Evolutionary conservation across 2,329 filamentous ascomycete species (phyloP).

Genomic region (Hypocreales sp.): DNA sequence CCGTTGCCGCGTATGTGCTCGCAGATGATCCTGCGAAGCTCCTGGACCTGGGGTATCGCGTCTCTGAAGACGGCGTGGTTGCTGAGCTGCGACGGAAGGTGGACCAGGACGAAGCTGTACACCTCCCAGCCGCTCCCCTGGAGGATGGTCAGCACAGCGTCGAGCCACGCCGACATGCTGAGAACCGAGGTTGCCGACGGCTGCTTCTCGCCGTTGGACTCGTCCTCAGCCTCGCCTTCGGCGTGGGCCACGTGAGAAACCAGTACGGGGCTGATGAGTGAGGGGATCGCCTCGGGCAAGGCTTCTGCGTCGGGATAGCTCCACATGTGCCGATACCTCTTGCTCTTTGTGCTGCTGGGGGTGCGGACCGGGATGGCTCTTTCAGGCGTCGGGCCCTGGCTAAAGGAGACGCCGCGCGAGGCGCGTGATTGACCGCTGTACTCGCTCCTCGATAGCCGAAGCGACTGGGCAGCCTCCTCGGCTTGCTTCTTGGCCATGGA

Average conservation of each 20-base stretch:
- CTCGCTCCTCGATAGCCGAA: conserved; percentile 28
- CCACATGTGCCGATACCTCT: conserved; percentile 38
- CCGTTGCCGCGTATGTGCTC: conserved; percentile 65
- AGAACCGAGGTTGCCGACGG: conserved; percentile 26
- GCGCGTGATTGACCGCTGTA: conserved; percentile 21
- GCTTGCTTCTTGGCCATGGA: conserved; percentile 33
- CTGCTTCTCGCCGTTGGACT: no score
- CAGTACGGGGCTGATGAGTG: conserved; percentile 33
- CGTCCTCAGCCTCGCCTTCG: no score
- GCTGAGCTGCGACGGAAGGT: conserved; percentile 73
- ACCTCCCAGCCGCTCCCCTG: conserved; percentile 76
- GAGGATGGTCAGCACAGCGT: conserved; percentile 58
- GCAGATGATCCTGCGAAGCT: conserved; percentile 61
- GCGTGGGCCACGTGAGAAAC: no score
- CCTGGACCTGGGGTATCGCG: conserved; percentile 58
- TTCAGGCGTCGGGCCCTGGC: conserved; percentile 28
- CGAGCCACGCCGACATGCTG: conserved; percentile 57
- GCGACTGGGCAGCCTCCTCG: conserved; percentile 32
- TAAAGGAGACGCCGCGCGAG: conserved; percentile 35
- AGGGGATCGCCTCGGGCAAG: conserved; percentile 31
- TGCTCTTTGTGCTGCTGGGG: conserved; percentile 21
- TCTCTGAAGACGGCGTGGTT: conserved; percentile 76
- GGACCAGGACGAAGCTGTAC: conserved; percentile 78
- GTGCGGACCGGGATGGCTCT: conserved; percentile 24
- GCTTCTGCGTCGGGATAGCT: conserved; percentile 39